Percentiles rank a stretch among this genome's conserved stretches.
phyloP scores from a whole-genome alignment of 805 yeast genomes.

The Jamesozyma rosinii region DNA sequence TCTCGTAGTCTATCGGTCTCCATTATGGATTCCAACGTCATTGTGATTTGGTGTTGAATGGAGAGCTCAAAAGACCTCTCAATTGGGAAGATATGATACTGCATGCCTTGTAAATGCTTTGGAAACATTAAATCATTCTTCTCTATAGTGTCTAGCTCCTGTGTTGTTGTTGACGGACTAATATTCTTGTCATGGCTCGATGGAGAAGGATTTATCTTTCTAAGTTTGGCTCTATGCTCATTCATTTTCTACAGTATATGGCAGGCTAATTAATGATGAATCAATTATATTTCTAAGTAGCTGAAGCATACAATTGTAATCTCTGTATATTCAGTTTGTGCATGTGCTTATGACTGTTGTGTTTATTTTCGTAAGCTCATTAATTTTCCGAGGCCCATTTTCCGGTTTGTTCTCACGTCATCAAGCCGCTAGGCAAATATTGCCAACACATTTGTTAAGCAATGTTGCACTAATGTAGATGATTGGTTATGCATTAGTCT shows the following conservation, averaged over 20 bases:
- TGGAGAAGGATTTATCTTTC: background rate
- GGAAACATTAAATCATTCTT: background rate
- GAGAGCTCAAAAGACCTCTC: background rate
- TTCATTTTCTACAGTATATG: background rate
- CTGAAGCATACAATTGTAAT: no score
- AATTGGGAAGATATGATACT: background rate
- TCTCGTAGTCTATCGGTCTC: background rate
- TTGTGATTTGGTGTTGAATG: background rate
- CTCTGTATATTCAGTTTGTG: no score
- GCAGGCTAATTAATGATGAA: no score
- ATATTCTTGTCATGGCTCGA: background rate
- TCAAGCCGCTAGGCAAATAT: no score
- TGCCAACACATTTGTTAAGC: no score
- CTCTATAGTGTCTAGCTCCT: background rate
- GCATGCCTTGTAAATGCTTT: background rate
- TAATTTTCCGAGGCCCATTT: no score
- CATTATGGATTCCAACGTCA: background rate
- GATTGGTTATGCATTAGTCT: no score
- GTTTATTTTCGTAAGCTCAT: no score
- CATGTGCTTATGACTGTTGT: no score
- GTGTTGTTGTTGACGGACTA: background rate
- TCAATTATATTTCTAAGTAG: no score
- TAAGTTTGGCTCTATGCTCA: background rate
- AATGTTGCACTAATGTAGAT: no score
- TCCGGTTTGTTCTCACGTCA: no score